Conservation (phyloP, 169 alveolate genomes). For the Cryptosporidium felis region DNA sequence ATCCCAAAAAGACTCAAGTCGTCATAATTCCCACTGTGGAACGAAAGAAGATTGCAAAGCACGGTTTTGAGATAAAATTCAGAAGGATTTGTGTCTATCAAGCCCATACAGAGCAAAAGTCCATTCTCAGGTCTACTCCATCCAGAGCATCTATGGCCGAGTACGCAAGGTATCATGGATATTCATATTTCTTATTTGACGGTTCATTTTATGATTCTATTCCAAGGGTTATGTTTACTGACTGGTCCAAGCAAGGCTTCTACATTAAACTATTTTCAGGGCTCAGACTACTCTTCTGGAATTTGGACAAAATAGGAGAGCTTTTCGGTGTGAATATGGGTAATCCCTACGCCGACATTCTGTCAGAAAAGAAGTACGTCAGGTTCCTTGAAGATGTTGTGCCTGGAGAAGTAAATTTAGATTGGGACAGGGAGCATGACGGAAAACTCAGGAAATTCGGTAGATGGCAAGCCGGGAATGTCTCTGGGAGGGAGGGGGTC, state of each 20-base stretch:
- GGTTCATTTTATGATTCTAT: constrained; percentile 38
- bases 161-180: constrained; percentile 64
- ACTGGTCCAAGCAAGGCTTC: constrained; percentile 66
- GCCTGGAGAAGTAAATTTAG: background rate
- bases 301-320: constrained; percentile 24
- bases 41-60: constrained; percentile 38
- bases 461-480: background rate
- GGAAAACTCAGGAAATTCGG: constrained; percentile 13
- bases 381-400: constrained; percentile 4
- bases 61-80: constrained; percentile 20
- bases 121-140: constrained; percentile 53
- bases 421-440: constrained; percentile 47
- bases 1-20: constrained; percentile 35
- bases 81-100: constrained; percentile 62
- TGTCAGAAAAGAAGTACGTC: constrained; percentile 3
- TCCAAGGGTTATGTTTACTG: constrained; percentile 17
- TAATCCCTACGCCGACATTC: background rate
- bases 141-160: constrained; percentile 48
- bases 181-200: constrained; percentile 50
- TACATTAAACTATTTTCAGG: constrained; percentile 54
- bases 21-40: constrained; percentile 27
- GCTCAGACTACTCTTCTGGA: constrained; percentile 33
- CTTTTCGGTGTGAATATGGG: background rate
- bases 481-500: constrained; percentile 36
- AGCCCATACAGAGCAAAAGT: constrained; percentile 53